A percentile compares a stretch with the other conserved stretches of the same genome.
phyloP scores from a whole-genome alignment of 805 yeast species.

The Soucietia sequanensis region DNA sequence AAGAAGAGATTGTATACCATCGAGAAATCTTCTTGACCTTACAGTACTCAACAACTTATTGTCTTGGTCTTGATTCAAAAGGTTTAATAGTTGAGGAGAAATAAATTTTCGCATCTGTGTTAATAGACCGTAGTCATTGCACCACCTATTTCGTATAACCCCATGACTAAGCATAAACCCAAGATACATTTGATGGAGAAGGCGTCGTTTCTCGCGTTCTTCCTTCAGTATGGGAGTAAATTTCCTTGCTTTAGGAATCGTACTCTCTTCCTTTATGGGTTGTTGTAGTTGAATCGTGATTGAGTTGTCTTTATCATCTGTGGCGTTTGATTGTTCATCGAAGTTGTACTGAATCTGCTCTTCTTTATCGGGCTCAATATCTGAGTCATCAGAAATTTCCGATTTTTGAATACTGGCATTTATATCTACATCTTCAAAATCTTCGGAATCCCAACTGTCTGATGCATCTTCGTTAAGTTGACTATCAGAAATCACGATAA shows the following conservation, averaged over 20 bases:
- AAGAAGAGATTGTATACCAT: slow-evolving; percentile 70
- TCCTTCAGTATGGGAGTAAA: slow-evolving; percentile 46
- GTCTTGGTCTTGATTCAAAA: slow-evolving; percentile 33
- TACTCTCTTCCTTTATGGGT: slow-evolving; percentile 12
- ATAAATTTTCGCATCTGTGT: slow-evolving; percentile 42
- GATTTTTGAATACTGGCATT: too few relatives aligned
- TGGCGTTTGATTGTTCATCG: neutral
- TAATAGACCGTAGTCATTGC: slow-evolving; percentile 48
- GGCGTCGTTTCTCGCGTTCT: slow-evolving; percentile 52
- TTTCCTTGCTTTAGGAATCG: slow-evolving; percentile 23
- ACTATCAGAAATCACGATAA: slow-evolving; percentile 7
- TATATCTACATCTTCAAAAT: slow-evolving; percentile 30
- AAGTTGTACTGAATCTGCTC: too few relatives aligned
- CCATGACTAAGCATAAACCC: slow-evolving; percentile 67
- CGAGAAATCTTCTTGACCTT: slow-evolving; percentile 67
- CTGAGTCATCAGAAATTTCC: too few relatives aligned
- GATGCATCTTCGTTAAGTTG: slow-evolving; percentile 36
- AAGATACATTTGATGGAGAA: slow-evolving; percentile 59
- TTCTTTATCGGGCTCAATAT: too few relatives aligned
- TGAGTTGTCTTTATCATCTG: slow-evolving; percentile 6
- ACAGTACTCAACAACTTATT: slow-evolving; percentile 28
- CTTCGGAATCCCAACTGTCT: slow-evolving; percentile 29
- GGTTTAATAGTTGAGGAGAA: slow-evolving; percentile 45
- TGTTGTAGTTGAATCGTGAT: slow-evolving; percentile 13
- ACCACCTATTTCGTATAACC: slow-evolving; percentile 69